These are phyloP conservation scores for Chytriomyces confervae DNA, from an alignment of 192 early-diverging fungal genomes.

Conservation along the genomic window DNA sequence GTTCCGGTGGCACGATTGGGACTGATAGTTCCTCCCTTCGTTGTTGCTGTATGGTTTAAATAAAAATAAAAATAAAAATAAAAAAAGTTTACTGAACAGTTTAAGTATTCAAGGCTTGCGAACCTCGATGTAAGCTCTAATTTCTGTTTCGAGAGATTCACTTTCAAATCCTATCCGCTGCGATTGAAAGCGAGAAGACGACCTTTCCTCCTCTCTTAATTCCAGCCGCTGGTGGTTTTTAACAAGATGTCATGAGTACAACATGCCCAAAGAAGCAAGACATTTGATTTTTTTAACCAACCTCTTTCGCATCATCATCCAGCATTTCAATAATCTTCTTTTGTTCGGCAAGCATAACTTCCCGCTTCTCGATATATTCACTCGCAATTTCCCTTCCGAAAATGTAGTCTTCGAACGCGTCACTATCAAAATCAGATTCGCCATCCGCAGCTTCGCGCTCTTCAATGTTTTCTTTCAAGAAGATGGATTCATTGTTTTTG, in stretches of 20 bases:
- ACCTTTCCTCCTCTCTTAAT: conserved; percentile 16
- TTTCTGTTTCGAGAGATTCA: neutral
- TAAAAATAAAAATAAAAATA: neutral
- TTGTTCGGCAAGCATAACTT: conserved; percentile 39
- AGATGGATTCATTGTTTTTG: neutral
- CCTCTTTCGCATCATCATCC: conserved; percentile 28
- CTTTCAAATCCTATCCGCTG: conserved; percentile 15
- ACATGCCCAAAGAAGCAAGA: neutral
- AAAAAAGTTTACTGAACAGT: neutral
- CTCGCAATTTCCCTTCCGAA: conserved; percentile 46
- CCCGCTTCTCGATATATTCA: conserved; percentile 41
- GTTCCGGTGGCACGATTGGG: neutral
- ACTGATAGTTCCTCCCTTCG: conserved; percentile 6
- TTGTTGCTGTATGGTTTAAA: conserved; percentile 2
- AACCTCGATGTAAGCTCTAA: conserved; percentile 19
- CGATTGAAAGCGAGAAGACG: conserved; percentile 1
- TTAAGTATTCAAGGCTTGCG: neutral
- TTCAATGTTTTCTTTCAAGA: conserved; percentile 10
- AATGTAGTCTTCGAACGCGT: conserved; percentile 50
- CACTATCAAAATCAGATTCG: conserved; percentile 26
- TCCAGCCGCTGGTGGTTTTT: conserved; percentile 6
- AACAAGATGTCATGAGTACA: neutral
- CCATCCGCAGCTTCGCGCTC: conserved; percentile 36
- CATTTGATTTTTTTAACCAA: neutral
- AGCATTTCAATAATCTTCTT: conserved; percentile 24